A percentile compares a stretch with the other conserved stretches of the same genome.
phyloP scores from a whole-genome alignment of 306 rosid species.

The Benincasa hispida region DNA sequence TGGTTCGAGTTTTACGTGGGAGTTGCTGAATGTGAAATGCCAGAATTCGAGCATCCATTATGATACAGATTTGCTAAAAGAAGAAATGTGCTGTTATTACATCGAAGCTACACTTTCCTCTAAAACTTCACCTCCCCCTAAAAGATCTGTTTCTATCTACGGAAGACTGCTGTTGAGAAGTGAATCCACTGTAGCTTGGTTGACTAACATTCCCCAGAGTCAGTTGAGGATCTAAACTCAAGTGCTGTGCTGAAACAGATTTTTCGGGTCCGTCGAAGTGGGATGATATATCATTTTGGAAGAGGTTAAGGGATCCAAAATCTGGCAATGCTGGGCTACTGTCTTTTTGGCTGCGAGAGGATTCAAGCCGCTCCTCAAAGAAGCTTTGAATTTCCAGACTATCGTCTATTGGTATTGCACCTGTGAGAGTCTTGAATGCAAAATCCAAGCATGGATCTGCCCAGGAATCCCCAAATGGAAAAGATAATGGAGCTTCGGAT shows the following conservation, averaged over 20 bases:
- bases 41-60: conserved; percentile 2
- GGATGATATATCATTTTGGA: conserved; percentile 41
- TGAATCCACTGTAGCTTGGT: conserved; percentile 31
- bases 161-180: conserved; percentile 31
- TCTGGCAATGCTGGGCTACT: conserved; percentile 37
- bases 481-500: conserved; percentile 35
- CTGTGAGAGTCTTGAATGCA: conserved; percentile 82
- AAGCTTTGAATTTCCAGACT: conserved; percentile 32
- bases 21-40: not conserved
- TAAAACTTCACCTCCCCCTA: conserved; percentile 38
- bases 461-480: conserved; percentile 66
- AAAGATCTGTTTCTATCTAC: conserved; percentile 35
- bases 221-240: conserved; percentile 18
- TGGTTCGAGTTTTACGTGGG: not conserved
- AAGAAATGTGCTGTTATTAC: conserved; percentile 5
- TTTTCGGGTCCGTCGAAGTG: conserved; percentile 41
- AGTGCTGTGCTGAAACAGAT: conserved; percentile 28
- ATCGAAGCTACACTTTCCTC: not conserved
- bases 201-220: conserved; percentile 20
- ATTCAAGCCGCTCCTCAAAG: conserved; percentile 38
- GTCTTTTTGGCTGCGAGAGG: conserved; percentile 23
- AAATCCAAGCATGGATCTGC: conserved; percentile 76
- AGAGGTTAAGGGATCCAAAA: conserved; percentile 40
- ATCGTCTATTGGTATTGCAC: conserved; percentile 64
- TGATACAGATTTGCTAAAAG: conserved; percentile 3